These are phyloP conservation scores for Eremochloa ophiuroides DNA, from an alignment of 176 grass and related monocot species.

Conservation along the genomic window DNA sequence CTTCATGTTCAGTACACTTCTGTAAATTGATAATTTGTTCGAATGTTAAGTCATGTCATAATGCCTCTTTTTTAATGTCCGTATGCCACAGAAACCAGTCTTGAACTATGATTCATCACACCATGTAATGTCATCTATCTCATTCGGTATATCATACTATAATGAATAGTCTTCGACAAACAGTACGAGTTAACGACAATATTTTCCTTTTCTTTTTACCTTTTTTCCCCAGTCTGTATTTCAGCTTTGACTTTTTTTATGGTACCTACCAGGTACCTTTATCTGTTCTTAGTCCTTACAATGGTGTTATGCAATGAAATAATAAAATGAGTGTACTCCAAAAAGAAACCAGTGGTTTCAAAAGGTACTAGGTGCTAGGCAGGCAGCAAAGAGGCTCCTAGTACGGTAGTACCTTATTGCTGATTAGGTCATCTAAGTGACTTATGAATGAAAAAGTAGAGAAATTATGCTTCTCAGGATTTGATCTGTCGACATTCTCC, in stretches of 20 bases:
- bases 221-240: constrained; percentile 4
- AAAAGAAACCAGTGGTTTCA: not conserved
- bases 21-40: constrained; percentile 9
- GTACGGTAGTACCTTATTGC: not conserved
- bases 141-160: not conserved
- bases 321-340: not conserved
- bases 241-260: not conserved
- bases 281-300: not conserved
- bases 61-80: not conserved
- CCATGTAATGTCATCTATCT: not conserved
- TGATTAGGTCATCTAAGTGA: not conserved
- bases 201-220: not conserved
- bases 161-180: not conserved
- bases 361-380: not conserved
- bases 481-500: constrained; percentile 16
- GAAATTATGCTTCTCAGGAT: not conserved
- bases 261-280: not conserved
- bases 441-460: not conserved
- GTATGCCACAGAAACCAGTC: not conserved
- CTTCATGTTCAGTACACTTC: not conserved
- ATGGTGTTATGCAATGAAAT: constrained; percentile 22
- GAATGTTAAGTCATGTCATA: not conserved
- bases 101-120: not conserved
- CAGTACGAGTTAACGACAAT: not conserved
- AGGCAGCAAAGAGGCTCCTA: not conserved